Percentiles rank a stretch among this genome's conserved stretches.
Conservation (phyloP, 31 red algal species). For the Asparagopsis taxiformis region DNA sequence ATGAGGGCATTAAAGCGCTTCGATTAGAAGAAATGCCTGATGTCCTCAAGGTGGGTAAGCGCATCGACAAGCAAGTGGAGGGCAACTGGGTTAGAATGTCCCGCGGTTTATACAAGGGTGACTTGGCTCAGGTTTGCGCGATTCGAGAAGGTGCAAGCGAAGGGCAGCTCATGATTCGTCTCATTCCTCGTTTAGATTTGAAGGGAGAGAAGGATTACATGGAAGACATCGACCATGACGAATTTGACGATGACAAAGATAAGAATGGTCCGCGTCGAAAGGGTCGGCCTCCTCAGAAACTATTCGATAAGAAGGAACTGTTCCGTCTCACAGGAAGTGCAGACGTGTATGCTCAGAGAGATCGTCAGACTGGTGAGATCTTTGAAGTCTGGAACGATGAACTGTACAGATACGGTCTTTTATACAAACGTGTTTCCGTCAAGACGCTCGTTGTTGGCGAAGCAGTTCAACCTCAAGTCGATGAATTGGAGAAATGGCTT, state of each 20-base stretch:
- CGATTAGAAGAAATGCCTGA: conserved; percentile 90
- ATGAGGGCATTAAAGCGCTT: conserved; percentile 72
- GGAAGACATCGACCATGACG: conserved; percentile 52
- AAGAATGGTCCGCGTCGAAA: conserved; percentile 23
- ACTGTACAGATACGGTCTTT: conserved; percentile 66
- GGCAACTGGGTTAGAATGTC: conserved; percentile 90
- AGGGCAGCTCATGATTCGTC: conserved; percentile 63
- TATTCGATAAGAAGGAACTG: conserved; percentile 88
- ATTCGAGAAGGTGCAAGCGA: conserved; percentile 71
- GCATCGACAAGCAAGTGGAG: conserved; percentile 48
- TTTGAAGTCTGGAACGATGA: conserved; percentile 88
- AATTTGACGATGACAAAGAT: conserved; percentile 32
- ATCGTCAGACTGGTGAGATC: conserved; percentile 73
- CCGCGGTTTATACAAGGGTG: conserved; percentile 82
- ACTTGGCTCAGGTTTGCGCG: conserved; percentile 90
- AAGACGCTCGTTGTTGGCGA: conserved; percentile 61
- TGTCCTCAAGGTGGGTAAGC: conserved; percentile 59
- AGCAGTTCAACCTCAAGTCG: conserved; percentile 71
- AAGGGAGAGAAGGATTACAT: conserved; percentile 64
- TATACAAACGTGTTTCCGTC: conserved; percentile 82
- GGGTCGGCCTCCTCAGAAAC: conserved; percentile 80
- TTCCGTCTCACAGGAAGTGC: conserved; percentile 54
- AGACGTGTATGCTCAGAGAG: conserved; percentile 64
- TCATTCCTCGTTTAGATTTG: conserved; percentile 90
- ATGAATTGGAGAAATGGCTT: conserved; percentile 90